Base-by-base conservation (phyloP, 1,139 yeast species). In the Saccharomycopsis crataegensis region DNA sequence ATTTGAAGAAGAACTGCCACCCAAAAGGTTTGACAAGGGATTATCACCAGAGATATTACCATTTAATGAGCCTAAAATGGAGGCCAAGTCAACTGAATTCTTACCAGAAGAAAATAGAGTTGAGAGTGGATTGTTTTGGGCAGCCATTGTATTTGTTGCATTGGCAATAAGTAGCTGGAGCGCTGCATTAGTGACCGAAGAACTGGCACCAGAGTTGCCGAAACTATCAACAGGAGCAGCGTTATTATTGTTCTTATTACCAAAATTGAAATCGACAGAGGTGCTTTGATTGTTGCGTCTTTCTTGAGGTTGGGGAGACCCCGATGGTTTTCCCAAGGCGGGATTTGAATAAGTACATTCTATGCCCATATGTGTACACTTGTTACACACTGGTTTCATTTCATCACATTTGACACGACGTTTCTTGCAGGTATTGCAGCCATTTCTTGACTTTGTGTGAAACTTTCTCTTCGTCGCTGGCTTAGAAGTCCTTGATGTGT, bases 381-480 rank as follows among this genome's bases (percentile, higher is more conserved):
- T 89, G 34, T 73, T 74, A 67, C 98, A 91, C 14, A 73, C 66
- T 0, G 98, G 98, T 61, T 82, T 85, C 0, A 75, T 73, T 67
- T 91, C 98, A 66, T 91, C 97, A 72, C 98, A 91, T 65, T 91
- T 91, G 48, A 91, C 96, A 53, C 97, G 73, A 62, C 97, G 77
- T 61, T 80, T 77, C 65, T 91, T 91, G 69, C 98, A 91, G 1
- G 95, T 87, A 46, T 83, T 78, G 67, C 98, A 91, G 0, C 98
- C 98, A 51, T 80, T 79, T 57, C 96, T 76, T 38, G 96, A 86
- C 68, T 91, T 91, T 59, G 83, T 87, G 65, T 91, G 98, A 66
- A 82, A 86, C 65, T 83, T 83, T 55, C 95, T 73, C 59, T 72
- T 72, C 7, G 74, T 80, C 0, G 76, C 73, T 1, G 78, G 36